Percentiles rank a stretch among this genome's conserved stretches.
Evolutionary conservation across 2,329 filamentous ascomycete species (phyloP).

Genomic region (Fusarium equiseti): DNA sequence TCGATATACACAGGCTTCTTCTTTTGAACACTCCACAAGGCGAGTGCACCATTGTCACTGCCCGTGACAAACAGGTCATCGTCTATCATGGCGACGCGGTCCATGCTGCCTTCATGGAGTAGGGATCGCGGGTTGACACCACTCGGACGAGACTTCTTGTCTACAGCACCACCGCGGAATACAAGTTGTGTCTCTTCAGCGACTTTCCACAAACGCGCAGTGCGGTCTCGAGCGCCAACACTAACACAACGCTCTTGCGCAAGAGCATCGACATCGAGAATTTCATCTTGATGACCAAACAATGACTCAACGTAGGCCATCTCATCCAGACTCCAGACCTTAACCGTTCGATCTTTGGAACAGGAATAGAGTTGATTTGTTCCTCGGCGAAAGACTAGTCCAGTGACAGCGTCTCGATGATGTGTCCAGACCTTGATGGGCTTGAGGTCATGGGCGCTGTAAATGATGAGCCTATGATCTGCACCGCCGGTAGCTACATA

Average conservation of each 20-base stretch:
- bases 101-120: conserved; percentile 86
- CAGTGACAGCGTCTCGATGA: conserved; percentile 88
- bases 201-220: conserved; percentile 94
- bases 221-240: conserved; percentile 90
- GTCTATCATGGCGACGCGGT: conserved; percentile 90
- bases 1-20: conserved; percentile 92
- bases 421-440: conserved; percentile 89
- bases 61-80: conserved; percentile 92
- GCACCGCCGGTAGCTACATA: conserved; percentile 91
- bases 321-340: conserved; percentile 93
- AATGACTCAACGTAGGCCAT: conserved; percentile 95
- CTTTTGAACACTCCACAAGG: conserved; percentile 89
- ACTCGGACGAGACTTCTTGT: conserved; percentile 60
- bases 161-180: conserved; percentile 84
- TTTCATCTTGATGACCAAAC: conserved; percentile 94
- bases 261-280: conserved; percentile 85
- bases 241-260: conserved; percentile 90
- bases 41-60: conserved; percentile 88
- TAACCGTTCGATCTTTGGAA: conserved; percentile 91
- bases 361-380: conserved; percentile 94
- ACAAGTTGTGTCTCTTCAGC: conserved; percentile 95
- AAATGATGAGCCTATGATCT: conserved; percentile 87
- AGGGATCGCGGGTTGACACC: conserved; percentile 63
- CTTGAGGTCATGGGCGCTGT: conserved; percentile 83
- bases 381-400: conserved; percentile 85